Base-by-base conservation (phyloP, 208 protist genomes). In the Trypanosoma theileri region DNA sequence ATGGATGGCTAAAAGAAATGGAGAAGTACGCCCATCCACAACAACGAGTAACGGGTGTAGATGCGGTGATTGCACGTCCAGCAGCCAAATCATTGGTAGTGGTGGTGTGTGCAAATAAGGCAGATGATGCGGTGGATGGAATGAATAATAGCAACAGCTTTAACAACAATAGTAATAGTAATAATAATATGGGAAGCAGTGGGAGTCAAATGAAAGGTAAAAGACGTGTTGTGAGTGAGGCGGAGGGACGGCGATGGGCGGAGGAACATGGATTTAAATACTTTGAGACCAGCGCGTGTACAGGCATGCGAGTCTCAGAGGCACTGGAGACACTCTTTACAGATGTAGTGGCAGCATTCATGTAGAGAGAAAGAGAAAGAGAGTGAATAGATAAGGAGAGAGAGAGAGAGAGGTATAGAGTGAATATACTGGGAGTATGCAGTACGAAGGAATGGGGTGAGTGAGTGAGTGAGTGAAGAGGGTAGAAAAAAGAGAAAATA, bases 271-370 rank as follows among this genome's bases (percentile, higher is more conserved):
- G 79, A 53, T 88, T 75, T n/a, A 80, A 64, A 12, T 96, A 93
- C 81, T 91, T 75, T 64, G 88, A 93, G 51, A 87, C 80, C 4
- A 92, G 84, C 68, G 85, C 87, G 42, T 89, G 75, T 54, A 87
- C 73, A 1, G 83, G 68, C 12, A 59, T 44, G 55, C 65, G 54
- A 26, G 82, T 92, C 21, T 68, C 66, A 56, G 83, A 84, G 51
- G 60, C 77, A 12, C 73, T 96, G 22, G 84, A 96, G 52, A 72
- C 64, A 10, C 64, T 91, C 11, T 82, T 95, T 65, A 76, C 78
- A 55, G 73, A 84, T 41, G 79, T 87, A 16, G 70, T 92, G 21
- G 79, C 67, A 21, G 62, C 62, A 40, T 89, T 93, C 41, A 84
- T 88, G 75, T 89, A 81, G 72, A 73, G 17, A 35, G 11, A n/a